Evolutionary conservation across 2,329 filamentous ascomycete genomes (phyloP).

Genomic region (Pyricularia sp.): DNA sequence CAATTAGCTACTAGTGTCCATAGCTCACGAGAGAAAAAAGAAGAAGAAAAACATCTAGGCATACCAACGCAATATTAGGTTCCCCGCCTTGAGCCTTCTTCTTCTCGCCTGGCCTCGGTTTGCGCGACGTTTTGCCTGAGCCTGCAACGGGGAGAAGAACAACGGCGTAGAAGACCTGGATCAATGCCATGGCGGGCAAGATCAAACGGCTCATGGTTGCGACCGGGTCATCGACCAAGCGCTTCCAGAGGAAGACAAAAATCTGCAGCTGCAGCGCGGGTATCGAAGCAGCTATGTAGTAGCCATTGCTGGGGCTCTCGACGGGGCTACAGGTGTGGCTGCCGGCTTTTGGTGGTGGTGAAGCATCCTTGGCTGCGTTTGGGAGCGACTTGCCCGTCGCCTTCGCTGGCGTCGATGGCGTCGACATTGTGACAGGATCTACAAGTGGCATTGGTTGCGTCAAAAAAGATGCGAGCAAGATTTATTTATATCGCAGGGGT

Average conservation of each 20-base stretch:
- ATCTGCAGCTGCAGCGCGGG: conserved; percentile 17
- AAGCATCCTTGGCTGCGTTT: background rate
- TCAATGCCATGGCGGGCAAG: conserved; percentile 18
- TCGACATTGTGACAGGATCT: conserved; percentile 22
- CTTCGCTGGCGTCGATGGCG: conserved; percentile 12
- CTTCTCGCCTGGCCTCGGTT: conserved; percentile 44
- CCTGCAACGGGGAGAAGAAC: conserved; percentile 55
- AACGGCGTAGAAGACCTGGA: conserved; percentile 42
- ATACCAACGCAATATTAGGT: conserved; percentile 36
- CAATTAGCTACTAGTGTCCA: background rate
- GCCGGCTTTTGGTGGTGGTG: conserved; percentile 1
- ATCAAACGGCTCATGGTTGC: conserved; percentile 16
- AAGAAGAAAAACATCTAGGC: conserved; percentile 13
- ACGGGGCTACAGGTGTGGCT: background rate
- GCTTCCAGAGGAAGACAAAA: conserved; percentile 17
- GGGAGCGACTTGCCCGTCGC: conserved; percentile 5
- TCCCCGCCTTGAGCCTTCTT: conserved; percentile 33
- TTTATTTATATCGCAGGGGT: background rate
- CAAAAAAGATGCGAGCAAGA: background rate
- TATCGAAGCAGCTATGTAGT: conserved; percentile 15
- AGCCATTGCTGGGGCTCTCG: conserved; percentile 3
- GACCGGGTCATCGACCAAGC: conserved; percentile 22
- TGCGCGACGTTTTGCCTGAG: conserved; percentile 32
- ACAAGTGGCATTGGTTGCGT: conserved; percentile 18
- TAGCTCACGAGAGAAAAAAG: background rate